Evolutionary conservation across 371 early-diverging fungal species (phyloP), one percentile per base, ranked within the genome.

Genomic region (Mucor velutinosus): DNA sequence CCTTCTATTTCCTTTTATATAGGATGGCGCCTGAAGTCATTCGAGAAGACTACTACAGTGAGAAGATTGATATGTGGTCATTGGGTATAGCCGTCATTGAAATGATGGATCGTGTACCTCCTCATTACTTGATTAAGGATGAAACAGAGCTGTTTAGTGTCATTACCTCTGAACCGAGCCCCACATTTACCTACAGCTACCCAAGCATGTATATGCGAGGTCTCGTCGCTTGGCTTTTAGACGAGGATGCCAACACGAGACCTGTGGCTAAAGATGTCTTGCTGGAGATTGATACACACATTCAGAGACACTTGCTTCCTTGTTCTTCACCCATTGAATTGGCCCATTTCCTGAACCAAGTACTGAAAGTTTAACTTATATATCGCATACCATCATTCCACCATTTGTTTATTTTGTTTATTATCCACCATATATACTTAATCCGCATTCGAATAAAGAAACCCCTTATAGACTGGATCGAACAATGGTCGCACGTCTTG

Each of bases 31-130:
- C 93, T 60, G 97, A 97, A 83, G 95, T 99, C 88, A 93, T 96
- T 29, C 92, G 93, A 70, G 93, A 95, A 37, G 85, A 90, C 62
- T 89, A 87, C 58, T 95, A 99, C 80, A 88, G 87, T 61, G 89
- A 88, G 47, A 87, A 88, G 27, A 96, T 99, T 15, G 99, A 99
- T 78, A 81, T 99, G 74, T 99, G 99, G 99, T 93, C 97, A 35
- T 79, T 99, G 37, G 99, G 99, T n/a, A 94, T 99, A 33, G 79
- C 83, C 47, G 72, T 83, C 35, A 83, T 83, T 65, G 83, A 83
- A 71, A 83, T 83, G 83, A 83, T 83, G 83, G 83, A 83, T 61
- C 76, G 83, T n/a, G 83, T 83, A 3, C 83, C 83, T 32, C 83
- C 83, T 49, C 83, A 83, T 43, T 83, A 83, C 39, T 43, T 76